phyloP scores from a whole-genome alignment of 164 flowering plant species.

The Litsea cubeba region DNA sequence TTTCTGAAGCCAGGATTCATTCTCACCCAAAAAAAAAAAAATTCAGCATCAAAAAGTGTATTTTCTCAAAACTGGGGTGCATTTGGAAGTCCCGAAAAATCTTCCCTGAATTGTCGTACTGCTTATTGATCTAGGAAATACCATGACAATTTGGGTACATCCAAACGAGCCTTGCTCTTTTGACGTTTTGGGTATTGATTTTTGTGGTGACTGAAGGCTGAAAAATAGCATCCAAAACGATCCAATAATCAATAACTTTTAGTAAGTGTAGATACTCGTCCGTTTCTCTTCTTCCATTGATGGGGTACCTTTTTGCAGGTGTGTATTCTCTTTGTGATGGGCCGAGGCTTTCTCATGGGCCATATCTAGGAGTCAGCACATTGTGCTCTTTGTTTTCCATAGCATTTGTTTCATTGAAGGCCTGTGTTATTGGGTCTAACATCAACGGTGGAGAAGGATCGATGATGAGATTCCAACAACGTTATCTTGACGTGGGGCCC shows the following conservation, averaged over 20 bases:
- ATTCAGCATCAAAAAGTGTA: too few species aligned
- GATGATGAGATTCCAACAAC: not conserved
- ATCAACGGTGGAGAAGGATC: conserved; percentile 4
- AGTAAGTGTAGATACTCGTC: not conserved
- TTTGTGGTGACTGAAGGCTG: too few species aligned
- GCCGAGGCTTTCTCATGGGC: conserved; percentile 66
- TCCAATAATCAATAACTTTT: too few species aligned
- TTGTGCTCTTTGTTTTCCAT: conserved; percentile 64
- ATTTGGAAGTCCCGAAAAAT: not conserved
- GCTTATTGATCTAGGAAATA: not conserved
- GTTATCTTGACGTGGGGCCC: not conserved
- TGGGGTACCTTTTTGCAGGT: conserved; percentile 32
- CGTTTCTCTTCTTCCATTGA: not conserved
- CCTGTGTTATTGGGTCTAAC: conserved; percentile 40
- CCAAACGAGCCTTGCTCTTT: too few species aligned
- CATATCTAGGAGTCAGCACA: conserved; percentile 64
- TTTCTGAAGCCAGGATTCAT: too few species aligned
- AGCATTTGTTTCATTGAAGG: conserved; percentile 64
- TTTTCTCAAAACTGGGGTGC: not conserved
- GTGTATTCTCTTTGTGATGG: conserved; percentile 87
- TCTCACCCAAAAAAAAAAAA: too few species aligned
- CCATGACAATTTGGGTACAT: too few species aligned
- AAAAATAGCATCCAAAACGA: too few species aligned
- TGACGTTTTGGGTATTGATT: too few species aligned
- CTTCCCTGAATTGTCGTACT: not conserved